Percentiles rank a stretch among this genome's conserved stretches.
phyloP scores from a whole-genome alignment of 108 stramenopile genomes.

The Cylindrotheca closterium region DNA sequence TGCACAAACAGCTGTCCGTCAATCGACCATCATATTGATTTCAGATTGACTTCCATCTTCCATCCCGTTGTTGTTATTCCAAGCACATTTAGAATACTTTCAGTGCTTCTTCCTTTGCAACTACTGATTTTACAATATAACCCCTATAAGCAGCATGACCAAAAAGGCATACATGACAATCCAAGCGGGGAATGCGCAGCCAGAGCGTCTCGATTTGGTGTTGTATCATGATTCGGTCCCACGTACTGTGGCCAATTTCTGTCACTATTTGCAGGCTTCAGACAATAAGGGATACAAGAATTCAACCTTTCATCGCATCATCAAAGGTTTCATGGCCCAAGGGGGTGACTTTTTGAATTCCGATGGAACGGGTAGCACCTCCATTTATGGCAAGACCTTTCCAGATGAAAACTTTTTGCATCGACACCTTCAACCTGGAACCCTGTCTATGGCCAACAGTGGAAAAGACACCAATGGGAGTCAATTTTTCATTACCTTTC shows the following conservation, averaged over 20 bases:
- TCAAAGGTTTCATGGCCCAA: slow-evolving; percentile 94
- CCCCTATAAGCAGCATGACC: too few species aligned
- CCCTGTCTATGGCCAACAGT: slow-evolving; percentile 85
- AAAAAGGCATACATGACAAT: slow-evolving; percentile 35
- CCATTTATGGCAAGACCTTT: slow-evolving; percentile 70
- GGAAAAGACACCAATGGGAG: slow-evolving; percentile 87
- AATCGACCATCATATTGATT: too few species aligned
- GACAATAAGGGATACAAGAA: slow-evolving; percentile 33
- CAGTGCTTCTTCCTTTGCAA: too few species aligned
- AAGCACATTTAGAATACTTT: too few species aligned
- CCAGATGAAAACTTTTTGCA: slow-evolving; percentile 85
- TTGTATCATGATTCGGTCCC: slow-evolving; percentile 49
- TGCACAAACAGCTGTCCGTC: too few species aligned
- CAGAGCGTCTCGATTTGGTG: slow-evolving; percentile 26
- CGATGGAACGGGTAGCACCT: slow-evolving; percentile 85
- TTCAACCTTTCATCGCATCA: slow-evolving; percentile 91
- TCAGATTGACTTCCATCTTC: too few species aligned
- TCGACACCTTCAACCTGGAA: slow-evolving; percentile 62
- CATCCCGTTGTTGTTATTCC: too few species aligned
- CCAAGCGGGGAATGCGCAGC: slow-evolving; percentile 10
- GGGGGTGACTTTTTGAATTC: slow-evolving; percentile 91
- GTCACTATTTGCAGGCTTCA: slow-evolving; percentile 15
- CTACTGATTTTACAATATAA: too few species aligned
- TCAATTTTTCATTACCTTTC: slow-evolving; percentile 90
- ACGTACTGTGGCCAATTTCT: slow-evolving; percentile 43